A percentile compares a stretch with the other conserved stretches of the same genome.
phyloP scores from a whole-genome alignment of 352 stramenopile species.

The Plasmopara muralis region DNA sequence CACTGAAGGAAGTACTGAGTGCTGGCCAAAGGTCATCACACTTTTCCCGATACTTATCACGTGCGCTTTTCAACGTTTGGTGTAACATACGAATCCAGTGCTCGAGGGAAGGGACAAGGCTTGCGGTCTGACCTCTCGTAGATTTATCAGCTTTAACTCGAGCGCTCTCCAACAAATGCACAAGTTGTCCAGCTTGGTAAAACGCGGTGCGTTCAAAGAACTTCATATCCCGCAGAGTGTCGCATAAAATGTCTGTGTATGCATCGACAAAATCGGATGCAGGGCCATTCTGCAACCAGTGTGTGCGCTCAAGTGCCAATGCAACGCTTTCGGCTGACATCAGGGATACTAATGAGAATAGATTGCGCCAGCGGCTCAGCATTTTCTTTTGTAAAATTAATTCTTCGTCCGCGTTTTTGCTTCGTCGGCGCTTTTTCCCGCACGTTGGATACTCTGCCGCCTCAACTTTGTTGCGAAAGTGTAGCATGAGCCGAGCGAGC shows the following conservation, averaged over 20 bases:
- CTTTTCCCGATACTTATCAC: conserved; percentile 35
- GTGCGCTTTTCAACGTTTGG: conserved; percentile 27
- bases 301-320: conserved; percentile 48
- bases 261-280: conserved; percentile 38
- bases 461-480: conserved; percentile 37
- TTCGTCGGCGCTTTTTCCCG: conserved; percentile 43
- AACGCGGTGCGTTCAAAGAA: conserved; percentile 58
- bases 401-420: conserved; percentile 26
- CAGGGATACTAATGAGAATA: conserved; percentile 58
- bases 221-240: conserved; percentile 42
- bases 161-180: conserved; percentile 35
- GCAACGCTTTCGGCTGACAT: conserved; percentile 55
- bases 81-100: conserved; percentile 40
- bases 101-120: conserved; percentile 21
- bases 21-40: conserved; percentile 44
- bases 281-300: conserved; percentile 32
- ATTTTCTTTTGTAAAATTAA: conserved; percentile 35
- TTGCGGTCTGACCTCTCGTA: conserved; percentile 19
- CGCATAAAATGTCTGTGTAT: conserved; percentile 39
- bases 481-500: conserved; percentile 43
- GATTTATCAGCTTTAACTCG: conserved; percentile 28
- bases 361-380: conserved; percentile 57
- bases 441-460: conserved; percentile 30
- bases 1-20: conserved; percentile 25
- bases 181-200: conserved; percentile 53